Base-by-base conservation (phyloP, 1,284 basidiomycete genomes). In the Hemileia vastatrix region DNA sequence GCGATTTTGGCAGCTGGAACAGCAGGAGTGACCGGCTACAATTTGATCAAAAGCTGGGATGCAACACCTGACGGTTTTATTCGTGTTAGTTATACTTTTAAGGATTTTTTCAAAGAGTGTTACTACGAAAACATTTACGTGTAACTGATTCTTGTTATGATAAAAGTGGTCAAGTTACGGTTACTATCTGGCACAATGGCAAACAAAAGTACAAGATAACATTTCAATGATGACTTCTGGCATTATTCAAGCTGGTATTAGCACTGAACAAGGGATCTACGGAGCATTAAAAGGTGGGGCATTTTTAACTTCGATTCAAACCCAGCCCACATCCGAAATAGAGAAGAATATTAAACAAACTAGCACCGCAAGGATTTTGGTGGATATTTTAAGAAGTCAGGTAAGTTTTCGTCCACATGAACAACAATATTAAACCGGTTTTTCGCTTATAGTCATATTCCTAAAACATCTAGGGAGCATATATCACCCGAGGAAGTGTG, bases 141-240 rank as follows among this genome's bases (percentile, higher is more conserved):
- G 8, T 43, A 8, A 8, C 40, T 8, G 8, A 8, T 8, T n/a
- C n/a, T 43, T 43, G 8, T 18, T 18, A 15, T 51, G 3, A 1
- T 51, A 4, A 27, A 23, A 62, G 60, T 62, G 60, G 60, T 62
- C 60, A n/a, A 49, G 32, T 36, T 62, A 62, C 32, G 54, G 15
- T 44, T 55, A 62, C 33, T 62, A 62, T 27, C 52, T 62, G n/a
- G 54, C 60, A 11, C 52, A 55, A 21, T 62, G 60, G 60, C 60
- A 62, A 56, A 55, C 60, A 2, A 62, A 62, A 55, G 60, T 62
- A 23, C 60, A 62, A 62, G 60, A 62, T 40, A 44, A 62, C 49
- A 24, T 62, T 53, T 51, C 60, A 21, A 62, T 55, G 24, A 15
- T 49, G 6, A 62, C 60, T 23, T 40, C 52, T 33, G 43, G 24